These are phyloP conservation scores for Carex sylvatica DNA, from an alignment of 202 grass and related monocot genomes.

Conservation along the genomic window DNA sequence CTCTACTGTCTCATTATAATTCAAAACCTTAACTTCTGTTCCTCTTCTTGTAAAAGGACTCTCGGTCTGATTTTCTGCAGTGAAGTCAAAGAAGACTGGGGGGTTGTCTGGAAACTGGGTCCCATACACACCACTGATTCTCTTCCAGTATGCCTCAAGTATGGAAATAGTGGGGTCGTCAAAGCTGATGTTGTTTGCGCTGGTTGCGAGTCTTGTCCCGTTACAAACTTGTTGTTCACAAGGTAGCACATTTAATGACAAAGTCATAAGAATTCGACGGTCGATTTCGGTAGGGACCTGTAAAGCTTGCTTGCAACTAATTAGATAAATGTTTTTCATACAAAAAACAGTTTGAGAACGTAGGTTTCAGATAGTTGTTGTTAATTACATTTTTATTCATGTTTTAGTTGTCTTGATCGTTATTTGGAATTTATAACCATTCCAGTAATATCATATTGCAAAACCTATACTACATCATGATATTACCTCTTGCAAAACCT, in stretches of 20 bases:
- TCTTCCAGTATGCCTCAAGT: constrained; percentile 26
- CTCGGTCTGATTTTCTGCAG: constrained; percentile 9
- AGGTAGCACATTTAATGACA: constrained; percentile 29
- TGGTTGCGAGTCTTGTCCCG: constrained; percentile 24
- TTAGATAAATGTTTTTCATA: not conserved
- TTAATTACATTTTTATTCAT: not conserved
- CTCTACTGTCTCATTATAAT: constrained; percentile 24
- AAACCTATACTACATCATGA: too few species aligned
- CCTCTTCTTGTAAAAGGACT: constrained; percentile 17
- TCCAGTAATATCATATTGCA: too few species aligned
- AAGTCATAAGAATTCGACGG: constrained; percentile 3
- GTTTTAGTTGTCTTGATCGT: not conserved
- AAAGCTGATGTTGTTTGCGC: constrained; percentile 36
- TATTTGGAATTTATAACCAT: too few species aligned
- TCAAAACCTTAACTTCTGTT: constrained; percentile 25
- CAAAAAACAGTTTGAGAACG: not conserved
- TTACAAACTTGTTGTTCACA: constrained; percentile 19
- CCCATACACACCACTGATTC: constrained; percentile 9
- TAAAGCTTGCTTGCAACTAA: not conserved
- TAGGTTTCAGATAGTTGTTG: not conserved
- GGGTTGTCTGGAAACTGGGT: constrained; percentile 22
- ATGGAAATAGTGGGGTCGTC: constrained; percentile 20
- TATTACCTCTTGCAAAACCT: too few species aligned
- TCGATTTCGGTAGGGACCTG: constrained; percentile 11
- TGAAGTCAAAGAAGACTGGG: constrained; percentile 28